phyloP scores from a whole-genome alignment of 192 early-diverging fungal genomes.

The Funneliformis geosporum region DNA sequence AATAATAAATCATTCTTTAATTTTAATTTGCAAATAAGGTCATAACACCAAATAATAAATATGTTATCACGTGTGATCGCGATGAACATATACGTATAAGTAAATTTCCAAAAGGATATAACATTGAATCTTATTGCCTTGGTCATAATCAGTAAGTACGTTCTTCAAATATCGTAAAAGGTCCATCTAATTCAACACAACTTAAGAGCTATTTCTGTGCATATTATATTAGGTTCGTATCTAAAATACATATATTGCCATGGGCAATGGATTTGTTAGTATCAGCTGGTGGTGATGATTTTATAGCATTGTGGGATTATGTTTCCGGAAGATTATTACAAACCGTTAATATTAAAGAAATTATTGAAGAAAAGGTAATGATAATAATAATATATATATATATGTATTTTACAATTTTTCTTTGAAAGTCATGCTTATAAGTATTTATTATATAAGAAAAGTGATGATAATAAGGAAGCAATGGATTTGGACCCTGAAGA shows the following conservation, averaged over 20 bases:
- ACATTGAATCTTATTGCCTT: slow-evolving; percentile 86
- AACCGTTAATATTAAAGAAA: slow-evolving; percentile 57
- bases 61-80: slow-evolving; percentile 88
- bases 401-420: too few species aligned
- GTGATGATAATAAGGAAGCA: neutral
- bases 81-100: slow-evolving; percentile 99
- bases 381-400: too few species aligned
- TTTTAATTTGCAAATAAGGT: slow-evolving; percentile 43
- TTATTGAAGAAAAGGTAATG: slow-evolving; percentile 3
- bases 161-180: neutral
- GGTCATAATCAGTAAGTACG: slow-evolving; percentile 81
- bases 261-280: slow-evolving; percentile 58
- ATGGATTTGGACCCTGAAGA: neutral
- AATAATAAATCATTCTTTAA: neutral
- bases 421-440: neutral
- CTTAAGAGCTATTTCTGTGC: neutral
- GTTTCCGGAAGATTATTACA: slow-evolving; percentile 65
- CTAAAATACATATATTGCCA: slow-evolving; percentile 60
- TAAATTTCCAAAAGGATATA: slow-evolving; percentile 84
- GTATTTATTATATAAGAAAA: neutral
- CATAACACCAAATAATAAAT: slow-evolving; percentile 63
- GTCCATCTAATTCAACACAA: neutral
- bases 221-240: slow-evolving; percentile 63
- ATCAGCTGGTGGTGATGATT: slow-evolving; percentile 85
- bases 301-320: slow-evolving; percentile 76